phyloP scores from a whole-genome alignment of 495 filamentous ascomycete species.

The Hypoxylon cercidicola region DNA sequence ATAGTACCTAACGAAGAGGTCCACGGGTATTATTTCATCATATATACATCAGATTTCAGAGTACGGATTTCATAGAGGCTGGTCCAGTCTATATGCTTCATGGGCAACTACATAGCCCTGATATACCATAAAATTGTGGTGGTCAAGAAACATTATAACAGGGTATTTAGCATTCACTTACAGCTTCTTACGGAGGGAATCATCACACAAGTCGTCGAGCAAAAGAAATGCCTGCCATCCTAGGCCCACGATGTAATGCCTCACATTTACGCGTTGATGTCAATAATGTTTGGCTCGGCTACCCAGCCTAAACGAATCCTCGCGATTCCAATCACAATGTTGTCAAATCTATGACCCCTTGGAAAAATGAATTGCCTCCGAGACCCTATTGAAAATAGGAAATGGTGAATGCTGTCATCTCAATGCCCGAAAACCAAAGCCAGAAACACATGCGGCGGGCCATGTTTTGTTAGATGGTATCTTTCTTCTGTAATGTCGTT shows the following conservation, averaged over 20 bases:
- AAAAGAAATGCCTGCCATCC: no score
- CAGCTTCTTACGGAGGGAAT: no score
- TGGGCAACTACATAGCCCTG: no score
- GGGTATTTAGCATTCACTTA: no score
- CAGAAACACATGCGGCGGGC: constrained; percentile 9
- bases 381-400: constrained; percentile 7
- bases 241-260: not conserved
- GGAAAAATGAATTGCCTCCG: not conserved
- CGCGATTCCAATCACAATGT: constrained; percentile 37
- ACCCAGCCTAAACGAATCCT: not conserved
- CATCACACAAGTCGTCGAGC: no score
- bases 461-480: constrained; percentile 19
- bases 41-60: not conserved
- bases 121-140: no score
- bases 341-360: constrained; percentile 28
- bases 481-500: constrained; percentile 4
- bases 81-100: no score
- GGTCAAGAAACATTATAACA: no score
- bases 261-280: not conserved
- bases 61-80: no score
- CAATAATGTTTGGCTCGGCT: not conserved
- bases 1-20: not conserved
- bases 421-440: constrained; percentile 5
- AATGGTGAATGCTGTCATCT: constrained; percentile 2
- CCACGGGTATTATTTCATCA: not conserved